Evolutionary conservation across 2,329 filamentous ascomycete genomes (phyloP).

Genomic region (Cladophialophora carrionii): DNA sequence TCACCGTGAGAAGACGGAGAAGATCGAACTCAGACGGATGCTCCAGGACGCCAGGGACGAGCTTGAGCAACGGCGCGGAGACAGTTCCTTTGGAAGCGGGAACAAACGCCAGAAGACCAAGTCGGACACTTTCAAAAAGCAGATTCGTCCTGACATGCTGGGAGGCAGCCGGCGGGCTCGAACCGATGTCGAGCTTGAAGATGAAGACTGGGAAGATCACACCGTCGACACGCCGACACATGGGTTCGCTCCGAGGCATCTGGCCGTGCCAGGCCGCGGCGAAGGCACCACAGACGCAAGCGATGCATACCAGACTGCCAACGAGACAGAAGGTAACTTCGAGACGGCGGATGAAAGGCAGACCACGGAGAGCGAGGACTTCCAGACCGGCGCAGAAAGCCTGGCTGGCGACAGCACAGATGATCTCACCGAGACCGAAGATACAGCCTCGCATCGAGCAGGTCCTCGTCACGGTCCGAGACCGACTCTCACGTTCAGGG

Average conservation of each 20-base stretch:
- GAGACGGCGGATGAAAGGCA: constrained; percentile 77
- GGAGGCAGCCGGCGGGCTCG: constrained; percentile 73
- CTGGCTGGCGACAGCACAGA: constrained; percentile 72
- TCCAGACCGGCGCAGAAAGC: constrained; percentile 87
- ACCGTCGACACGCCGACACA: constrained; percentile 53
- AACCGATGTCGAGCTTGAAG: constrained; percentile 78
- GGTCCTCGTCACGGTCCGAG: constrained; percentile 45
- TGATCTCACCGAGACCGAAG: constrained; percentile 84
- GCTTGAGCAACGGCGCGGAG: constrained; percentile 68
- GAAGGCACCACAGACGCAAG: constrained; percentile 55
- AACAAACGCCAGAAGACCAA: constrained; percentile 65
- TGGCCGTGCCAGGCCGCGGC: constrained; percentile 36
- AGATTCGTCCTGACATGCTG: constrained; percentile 70
- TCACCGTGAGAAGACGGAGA: constrained; percentile 97
- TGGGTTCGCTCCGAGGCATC: constrained; percentile 36
- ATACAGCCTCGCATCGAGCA: constrained; percentile 45
- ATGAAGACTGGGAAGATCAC: constrained; percentile 90
- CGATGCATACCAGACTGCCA: constrained; percentile 79
- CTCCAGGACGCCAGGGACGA: constrained; percentile 94
- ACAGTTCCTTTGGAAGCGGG: constrained; percentile 48
- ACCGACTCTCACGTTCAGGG: constrained; percentile 49
- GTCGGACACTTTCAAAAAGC: constrained; percentile 74
- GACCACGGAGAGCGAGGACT: constrained; percentile 86
- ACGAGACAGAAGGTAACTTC: constrained; percentile 70
- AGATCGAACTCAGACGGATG: constrained; percentile 91